Conservation (phyloP, 2,329 filamentous ascomycete genomes). For the Venturia effusa region DNA sequence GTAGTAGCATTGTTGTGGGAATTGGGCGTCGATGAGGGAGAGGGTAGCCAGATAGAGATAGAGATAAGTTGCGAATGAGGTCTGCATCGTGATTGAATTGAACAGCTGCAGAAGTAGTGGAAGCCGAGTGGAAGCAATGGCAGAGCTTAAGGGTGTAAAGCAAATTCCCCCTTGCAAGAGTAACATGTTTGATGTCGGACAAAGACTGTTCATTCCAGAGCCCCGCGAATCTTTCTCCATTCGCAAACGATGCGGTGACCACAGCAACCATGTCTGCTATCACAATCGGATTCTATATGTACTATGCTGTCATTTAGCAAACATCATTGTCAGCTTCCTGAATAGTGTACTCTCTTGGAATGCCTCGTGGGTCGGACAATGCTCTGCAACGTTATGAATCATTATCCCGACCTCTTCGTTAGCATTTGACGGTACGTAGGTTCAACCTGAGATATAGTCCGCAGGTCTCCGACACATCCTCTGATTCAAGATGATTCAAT, state of each 20-base stretch:
- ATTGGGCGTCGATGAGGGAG: background rate
- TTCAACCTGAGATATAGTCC: background rate
- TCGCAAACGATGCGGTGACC: background rate
- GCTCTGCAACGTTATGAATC: background rate
- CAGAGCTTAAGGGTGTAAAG: background rate
- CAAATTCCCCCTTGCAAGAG: background rate
- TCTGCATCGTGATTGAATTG: background rate
- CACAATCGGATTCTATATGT: background rate
- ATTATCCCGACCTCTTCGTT: background rate
- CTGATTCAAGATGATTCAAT: too few relatives aligned
- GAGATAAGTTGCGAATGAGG: background rate
- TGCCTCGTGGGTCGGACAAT: background rate
- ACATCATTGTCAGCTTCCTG: background rate
- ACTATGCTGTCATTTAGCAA: background rate
- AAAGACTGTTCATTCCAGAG: background rate
- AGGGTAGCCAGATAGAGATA: background rate
- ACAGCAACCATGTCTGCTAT: background rate
- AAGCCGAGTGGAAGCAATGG: background rate
- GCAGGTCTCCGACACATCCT: background rate
- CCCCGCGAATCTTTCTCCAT: background rate
- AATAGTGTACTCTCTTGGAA: background rate
- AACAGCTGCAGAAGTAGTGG: background rate
- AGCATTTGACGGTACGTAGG: background rate
- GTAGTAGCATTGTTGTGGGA: background rate
- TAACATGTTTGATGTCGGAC: background rate